Evolutionary conservation across 208 protist species (phyloP), one percentile per base, ranked within the genome.

Genomic region (Leishmania amazonensis): DNA sequence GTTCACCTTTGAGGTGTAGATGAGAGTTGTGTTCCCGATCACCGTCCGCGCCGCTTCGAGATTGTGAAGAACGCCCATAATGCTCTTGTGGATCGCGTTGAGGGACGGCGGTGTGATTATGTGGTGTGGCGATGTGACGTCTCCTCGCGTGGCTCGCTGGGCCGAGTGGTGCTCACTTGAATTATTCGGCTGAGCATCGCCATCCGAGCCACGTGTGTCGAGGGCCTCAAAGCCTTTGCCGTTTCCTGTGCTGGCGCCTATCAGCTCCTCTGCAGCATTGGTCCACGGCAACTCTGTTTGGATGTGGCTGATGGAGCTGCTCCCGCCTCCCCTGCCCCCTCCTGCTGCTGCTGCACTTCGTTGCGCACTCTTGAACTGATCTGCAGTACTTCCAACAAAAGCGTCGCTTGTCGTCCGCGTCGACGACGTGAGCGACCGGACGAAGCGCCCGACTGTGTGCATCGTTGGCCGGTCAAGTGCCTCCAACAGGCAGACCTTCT

Each of bases 1-100:
- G 51, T 83, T 83, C 40, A 93, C 90, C 9, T 74, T 87, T 40
- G 89, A 91, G 78, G 64, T 90, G 92, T 95, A 89, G 64, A 95
- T 86, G 49, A 95, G 85, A 9, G 90, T 95, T 51, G 88, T 87
- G 80, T 93, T 92, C 42, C 86, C 84, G 35, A 95, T 78, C 40
- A 92, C 78, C 13, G 75, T 85, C 40, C 90, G 90, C 1, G 89
- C 90, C 35, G 62, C 79, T 5, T 94, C 86, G 7, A 95, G 82
- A 76, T 89, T 83, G 65, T 65, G 78, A 62, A 92, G 84, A 1
- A 85, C 64, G 40, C 79, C 80, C 49, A 75, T 21, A 64, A 92
- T 81, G 49, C 74, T 78, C 47, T 73, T 60, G 58, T 85, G 73
- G 62, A 91, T 77, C 13, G 76, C 70, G 42, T 54, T 60, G 54